Conservation (phyloP, 2,329 filamentous ascomycete species). For the Colletotrichum sp. region DNA sequence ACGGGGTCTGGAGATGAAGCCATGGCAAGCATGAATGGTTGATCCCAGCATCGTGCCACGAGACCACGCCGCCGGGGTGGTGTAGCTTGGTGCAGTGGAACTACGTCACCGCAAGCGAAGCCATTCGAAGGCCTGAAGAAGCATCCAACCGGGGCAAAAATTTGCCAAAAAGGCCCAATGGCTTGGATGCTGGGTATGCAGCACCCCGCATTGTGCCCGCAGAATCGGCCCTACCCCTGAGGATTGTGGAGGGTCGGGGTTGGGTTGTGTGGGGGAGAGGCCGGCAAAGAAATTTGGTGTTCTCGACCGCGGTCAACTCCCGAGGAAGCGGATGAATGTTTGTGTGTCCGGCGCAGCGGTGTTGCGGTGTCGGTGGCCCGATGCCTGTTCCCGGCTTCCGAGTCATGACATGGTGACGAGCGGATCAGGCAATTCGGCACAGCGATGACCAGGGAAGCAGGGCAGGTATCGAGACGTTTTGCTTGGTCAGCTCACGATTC, state of each 20-base stretch:
- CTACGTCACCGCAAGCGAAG: slow-evolving; percentile 7
- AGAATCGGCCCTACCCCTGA: slow-evolving; percentile 11
- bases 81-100: not conserved
- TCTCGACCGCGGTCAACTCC: slow-evolving; percentile 7
- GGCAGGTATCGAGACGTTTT: not conserved
- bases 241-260: slow-evolving; percentile 14
- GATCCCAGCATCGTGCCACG: slow-evolving; percentile 2
- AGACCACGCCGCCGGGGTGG: slow-evolving; percentile 5
- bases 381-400: not conserved
- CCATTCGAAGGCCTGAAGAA: not conserved
- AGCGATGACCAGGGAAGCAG: not conserved
- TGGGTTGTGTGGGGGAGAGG: slow-evolving; percentile 7
- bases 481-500: not conserved
- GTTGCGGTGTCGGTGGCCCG: not conserved
- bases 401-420: not conserved
- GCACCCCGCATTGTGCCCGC: slow-evolving; percentile 11
- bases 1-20: slow-evolving; percentile 9
- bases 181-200: not conserved
- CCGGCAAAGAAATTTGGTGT: not conserved
- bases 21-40: not conserved
- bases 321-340: not conserved
- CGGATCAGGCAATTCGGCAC: not conserved
- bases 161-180: not conserved
- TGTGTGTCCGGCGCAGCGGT: not conserved
- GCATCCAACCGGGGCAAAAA: not conserved